Evolutionary conservation across 2,329 filamentous ascomycete species (phyloP), one percentile per base, ranked within the genome.

Genomic region (Pyricularia sp.): DNA sequence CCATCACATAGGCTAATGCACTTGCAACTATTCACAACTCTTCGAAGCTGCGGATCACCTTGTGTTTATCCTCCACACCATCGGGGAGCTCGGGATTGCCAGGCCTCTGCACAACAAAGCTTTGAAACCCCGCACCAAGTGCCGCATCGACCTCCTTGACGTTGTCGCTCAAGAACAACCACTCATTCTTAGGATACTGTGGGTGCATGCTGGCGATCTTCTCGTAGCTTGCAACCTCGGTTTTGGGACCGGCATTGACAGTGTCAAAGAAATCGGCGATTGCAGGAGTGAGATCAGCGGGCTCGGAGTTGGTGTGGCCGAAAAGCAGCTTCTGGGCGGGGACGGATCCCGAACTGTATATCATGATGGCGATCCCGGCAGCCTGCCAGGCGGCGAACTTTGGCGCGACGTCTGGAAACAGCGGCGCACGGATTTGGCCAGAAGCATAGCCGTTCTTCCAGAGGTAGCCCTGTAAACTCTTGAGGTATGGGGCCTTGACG

Each of bases 81-180:
- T 79, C 78, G 12, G 84, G 81, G 71, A 94, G 79, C 33, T 83
- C 83, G 55, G 86, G 85, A 78, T 95, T 95, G 14, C 91, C 92
- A 20, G 90, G 89, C 69, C 92, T 84, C 69, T 84, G 79, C 69
- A 91, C 86, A 3, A 90, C 82, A 68, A 86, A 79, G 74, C 86
- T 85, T 73, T 83, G 81, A 85, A 91, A 87, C n/a, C 88, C 88
- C 12, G 87, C 86, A 69, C 78, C 79, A 71, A 82, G 82, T 61
- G 89, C 89, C 65, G 89, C 88, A 67, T 84, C 82, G 50, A 91
- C 88, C 78, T 91, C 89, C 75, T 85, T 86, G 64, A 92, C 83
- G 75, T 93, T 93, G 79, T 95, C 92, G 74, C 91, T 94, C 70
- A 94, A 80, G 77, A 95, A 95, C n/a, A 93, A 81, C 81, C 91